Base-by-base conservation (phyloP, 129 eudicot species). In the Rutidosis leptorrhynchoides region DNA sequence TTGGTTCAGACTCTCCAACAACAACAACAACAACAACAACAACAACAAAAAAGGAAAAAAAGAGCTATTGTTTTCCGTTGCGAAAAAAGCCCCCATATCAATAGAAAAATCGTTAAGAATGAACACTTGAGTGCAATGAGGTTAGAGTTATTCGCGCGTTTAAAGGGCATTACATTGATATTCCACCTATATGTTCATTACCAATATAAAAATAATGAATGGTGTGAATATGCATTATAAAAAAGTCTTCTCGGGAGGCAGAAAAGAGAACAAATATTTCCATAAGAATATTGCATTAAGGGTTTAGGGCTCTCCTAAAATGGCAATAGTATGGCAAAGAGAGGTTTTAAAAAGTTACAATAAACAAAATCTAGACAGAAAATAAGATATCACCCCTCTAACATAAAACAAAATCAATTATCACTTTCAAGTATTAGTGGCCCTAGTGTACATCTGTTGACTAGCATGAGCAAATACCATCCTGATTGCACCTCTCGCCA, bases 401-500 rank as follows among this genome's bases (percentile, higher is more conserved):
- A 33, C 11, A 52, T 35, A 49, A 52, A 27, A n/a, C n/a, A n/a
- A n/a, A n/a, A n/a, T n/a, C 74, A 58, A 75, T 16, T 0, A 33
- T 32, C 57, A n/a, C n/a, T n/a, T 20, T 68, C 76, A 83, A 68
- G 95, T 86, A 69, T 86, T 86, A 17, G 95, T 86, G 25, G 95
- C 95, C 79, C 95, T 86, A 48, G 95, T 86, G 69, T 83, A 86
- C 62, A 86, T 86, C 69, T 86, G 95, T 68, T 86, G 93, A 77
- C 93, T 86, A 19, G 95, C 53, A 76, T 86, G 95, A 32, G 86
- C 70, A 40, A 89, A 86, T 0, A 86, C 83, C 95, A 86, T 86
- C 79, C 95, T 78, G 45, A 86, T 86, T 19, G 82, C 79, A 55
- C 95, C 95, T 73, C 89, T 83, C 26, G 95, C 95, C 95, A 86